Base-by-base conservation (phyloP, 2,329 filamentous ascomycete genomes). In the Huntiella savannae region DNA sequence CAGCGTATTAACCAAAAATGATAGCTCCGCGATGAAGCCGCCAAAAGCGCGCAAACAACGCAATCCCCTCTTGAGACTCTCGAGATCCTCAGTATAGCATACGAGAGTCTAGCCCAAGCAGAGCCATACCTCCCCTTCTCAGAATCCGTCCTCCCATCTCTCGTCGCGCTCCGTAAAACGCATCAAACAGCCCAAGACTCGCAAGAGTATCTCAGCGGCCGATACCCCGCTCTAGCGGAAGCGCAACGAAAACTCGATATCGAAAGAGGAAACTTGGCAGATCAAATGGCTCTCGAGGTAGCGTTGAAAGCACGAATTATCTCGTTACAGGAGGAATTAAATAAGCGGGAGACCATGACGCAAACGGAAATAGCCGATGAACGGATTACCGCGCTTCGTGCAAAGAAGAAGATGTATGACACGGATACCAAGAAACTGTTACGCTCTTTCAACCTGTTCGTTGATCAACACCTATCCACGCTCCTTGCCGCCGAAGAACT, bases 401-500 rank as follows among this genome's bases (percentile, higher is more conserved):
- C 65, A 40, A 73, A 73, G 55, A 78, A 75, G 56, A 64, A 63
- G 43, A 57, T 62, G 36, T 79, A 84, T 54, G 72, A 79, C 48
- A 63, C 59, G 44, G 71, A 79, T 52, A 79, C 77, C 1, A 63
- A 66, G 1, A 66, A 63, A 37, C 63, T 91, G 12, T 71, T 81
- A 47, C 70, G 69, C 48, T 68, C 73, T 0, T 68, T 92, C 47
- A 73, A 79, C 52, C 64, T 63, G 12, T 92, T 92, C 55, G 77
- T 88, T 48, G 73, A 82, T 51, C 64, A 74, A 38, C 70, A 75
- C 36, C 68, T 93, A 1, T 80, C 81, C 1, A 62, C 72, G 3
- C 82, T 88, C 75, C 66, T 93, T 38, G 84, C 83, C 5, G 82
- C 82, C 1, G 85, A 92, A 62, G 82, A 86, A 55, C 68, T 87